Base-by-base conservation (phyloP, 305 asterid species). In the Fraxinus ornus region DNA sequence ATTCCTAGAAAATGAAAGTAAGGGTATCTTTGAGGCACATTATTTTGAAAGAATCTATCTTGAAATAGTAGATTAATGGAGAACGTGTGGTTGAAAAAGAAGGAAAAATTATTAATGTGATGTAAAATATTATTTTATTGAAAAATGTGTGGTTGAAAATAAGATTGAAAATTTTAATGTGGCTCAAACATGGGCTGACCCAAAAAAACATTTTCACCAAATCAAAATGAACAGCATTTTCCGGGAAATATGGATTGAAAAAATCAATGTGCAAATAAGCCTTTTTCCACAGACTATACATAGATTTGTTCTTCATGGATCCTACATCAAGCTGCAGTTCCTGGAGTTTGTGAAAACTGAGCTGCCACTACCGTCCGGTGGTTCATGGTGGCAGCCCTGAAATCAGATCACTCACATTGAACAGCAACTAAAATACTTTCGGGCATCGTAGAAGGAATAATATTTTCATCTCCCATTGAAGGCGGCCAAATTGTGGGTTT, bases 401-500 rank as follows among this genome's bases (percentile, higher is more conserved):
- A 44, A 44, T 10, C 55, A 12, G n/a, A 44, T 12, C 55, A 44
- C 55, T 44, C 55, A 44, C 55, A 44, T 44, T 12, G 55, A 12
- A 44, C 5, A 44, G 55, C 55, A 12, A 44, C 55, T 44, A 44
- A 44, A 12, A 44, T 3, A 44, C n/a, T 12, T 44, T 13, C 4
- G n/a, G n/a, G 5, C 17, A 12, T 13, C 55, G n/a, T 44, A 44
- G 5, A 44, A 44, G 52, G 17, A 41, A 82, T 81, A 5, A 90
- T 89, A 1, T 90, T 90, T 70, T 86, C 89, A 0, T 57, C 88
- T n/a, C 90, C 92, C 0, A 74, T 83, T 76, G 93, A 86, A 82
- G 91, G 91, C 2, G 87, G 90, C 41, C 85, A 79, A 55, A 87
- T 90, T 78, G 88, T 84, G 93, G n/a, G 5, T 1, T 86, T 90